Conservation (phyloP, 371 early-diverging fungal species). For the Entomophthora muscae region DNA sequence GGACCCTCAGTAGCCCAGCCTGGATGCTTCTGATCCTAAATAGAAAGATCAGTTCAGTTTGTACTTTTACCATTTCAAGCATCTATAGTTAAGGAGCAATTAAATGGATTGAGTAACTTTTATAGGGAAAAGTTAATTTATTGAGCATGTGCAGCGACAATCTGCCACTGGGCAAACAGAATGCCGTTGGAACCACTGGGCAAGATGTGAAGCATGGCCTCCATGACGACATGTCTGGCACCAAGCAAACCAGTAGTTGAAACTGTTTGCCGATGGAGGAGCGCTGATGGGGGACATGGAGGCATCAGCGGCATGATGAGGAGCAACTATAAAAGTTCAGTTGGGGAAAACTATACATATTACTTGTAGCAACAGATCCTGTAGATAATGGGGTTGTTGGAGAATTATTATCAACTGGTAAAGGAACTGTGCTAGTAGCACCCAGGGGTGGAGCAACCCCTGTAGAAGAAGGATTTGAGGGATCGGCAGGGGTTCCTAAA, state of each 20-base stretch:
- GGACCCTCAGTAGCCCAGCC: no score
- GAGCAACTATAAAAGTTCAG: not conserved
- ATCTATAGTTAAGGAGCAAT: no score
- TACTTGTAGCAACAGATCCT: not conserved
- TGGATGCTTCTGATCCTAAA: no score
- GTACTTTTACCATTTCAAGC: no score
- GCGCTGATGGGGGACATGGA: slow-evolving; percentile 22
- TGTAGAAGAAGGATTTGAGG: not conserved
- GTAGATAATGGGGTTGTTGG: slow-evolving; percentile 14
- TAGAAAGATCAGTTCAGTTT: no score
- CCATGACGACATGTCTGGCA: slow-evolving; percentile 94
- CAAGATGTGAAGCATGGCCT: slow-evolving; percentile 78
- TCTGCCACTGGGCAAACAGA: slow-evolving; percentile 74
- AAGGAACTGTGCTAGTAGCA: no score
- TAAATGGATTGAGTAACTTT: slow-evolving; percentile 15
- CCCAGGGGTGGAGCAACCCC: no score
- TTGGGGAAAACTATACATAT: no score
- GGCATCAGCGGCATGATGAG: not conserved
- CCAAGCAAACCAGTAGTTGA: slow-evolving; percentile 82
- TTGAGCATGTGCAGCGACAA: slow-evolving; percentile 45
- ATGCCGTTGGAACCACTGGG: slow-evolving; percentile 77
- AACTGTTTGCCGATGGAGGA: not conserved
- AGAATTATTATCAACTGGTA: slow-evolving; percentile 14
- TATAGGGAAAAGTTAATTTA: slow-evolving; percentile 1
- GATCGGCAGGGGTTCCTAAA: slow-evolving; percentile 48